Percentiles rank a stretch among this genome's conserved stretches.
Evolutionary conservation across 2,329 filamentous ascomycete genomes (phyloP).

Genomic region (Xylaria sp.): DNA sequence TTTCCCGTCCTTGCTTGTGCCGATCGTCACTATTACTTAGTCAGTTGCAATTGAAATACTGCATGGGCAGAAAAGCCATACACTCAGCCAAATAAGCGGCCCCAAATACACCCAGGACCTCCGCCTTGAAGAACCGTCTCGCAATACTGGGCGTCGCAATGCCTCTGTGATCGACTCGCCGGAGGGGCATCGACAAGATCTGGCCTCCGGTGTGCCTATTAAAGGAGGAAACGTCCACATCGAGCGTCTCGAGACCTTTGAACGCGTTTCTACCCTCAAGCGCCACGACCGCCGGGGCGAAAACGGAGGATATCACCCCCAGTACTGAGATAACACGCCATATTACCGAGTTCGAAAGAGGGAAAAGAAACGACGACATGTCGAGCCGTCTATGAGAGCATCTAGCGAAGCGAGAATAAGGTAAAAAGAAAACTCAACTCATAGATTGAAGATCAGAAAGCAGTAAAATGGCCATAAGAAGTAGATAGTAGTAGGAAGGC

Average conservation of each 20-base stretch:
- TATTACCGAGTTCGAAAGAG: conserved; percentile 4
- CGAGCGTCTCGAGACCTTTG: neutral
- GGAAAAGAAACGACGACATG: conserved; percentile 22
- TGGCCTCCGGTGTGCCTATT: conserved; percentile 33
- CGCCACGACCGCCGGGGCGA: conserved; percentile 27
- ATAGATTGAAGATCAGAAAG: neutral
- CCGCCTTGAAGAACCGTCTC: conserved; percentile 45
- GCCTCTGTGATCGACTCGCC: conserved; percentile 43
- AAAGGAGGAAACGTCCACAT: conserved; percentile 32
- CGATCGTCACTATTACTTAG: conserved; percentile 54
- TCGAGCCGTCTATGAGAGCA: neutral
- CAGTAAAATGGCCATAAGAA: neutral
- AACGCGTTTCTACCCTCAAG: conserved; percentile 25
- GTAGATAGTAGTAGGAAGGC: neutral
- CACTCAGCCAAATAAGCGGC: conserved; percentile 50
- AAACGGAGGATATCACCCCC: conserved; percentile 2
- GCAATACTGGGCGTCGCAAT: conserved; percentile 45
- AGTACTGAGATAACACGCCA: conserved; percentile 18
- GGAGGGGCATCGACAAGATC: conserved; percentile 47
- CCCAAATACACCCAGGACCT: conserved; percentile 47
- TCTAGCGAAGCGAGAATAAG: neutral
- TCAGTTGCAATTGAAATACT: conserved; percentile 25
- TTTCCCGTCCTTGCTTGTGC: conserved; percentile 51
- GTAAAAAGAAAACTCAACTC: neutral
- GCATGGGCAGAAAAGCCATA: conserved; percentile 27